A percentile compares a stretch with the other conserved stretches of the same genome.
Evolutionary conservation across 148 eudicot genomes (phyloP).

Genomic region (Camellia granthamiana): DNA sequence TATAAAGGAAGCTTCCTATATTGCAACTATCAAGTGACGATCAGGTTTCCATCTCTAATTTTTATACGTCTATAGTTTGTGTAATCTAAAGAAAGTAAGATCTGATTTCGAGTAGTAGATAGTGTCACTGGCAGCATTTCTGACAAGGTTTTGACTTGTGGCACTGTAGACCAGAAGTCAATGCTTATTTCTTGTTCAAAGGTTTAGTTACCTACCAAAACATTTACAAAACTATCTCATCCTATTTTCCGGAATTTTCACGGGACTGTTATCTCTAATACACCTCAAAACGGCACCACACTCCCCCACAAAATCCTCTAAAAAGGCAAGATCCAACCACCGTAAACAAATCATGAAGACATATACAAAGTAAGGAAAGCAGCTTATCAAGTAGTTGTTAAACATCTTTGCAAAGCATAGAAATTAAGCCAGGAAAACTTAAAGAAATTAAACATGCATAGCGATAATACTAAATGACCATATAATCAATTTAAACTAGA

Average conservation of each 20-base stretch:
- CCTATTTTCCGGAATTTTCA: neutral
- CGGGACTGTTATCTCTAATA: neutral
- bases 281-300: neutral
- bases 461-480: slow-evolving; percentile 5
- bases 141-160: neutral
- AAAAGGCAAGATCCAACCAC: neutral
- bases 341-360: too few species aligned
- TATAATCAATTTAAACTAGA: neutral
- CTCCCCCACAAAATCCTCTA: neutral
- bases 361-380: neutral
- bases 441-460: slow-evolving; percentile 4
- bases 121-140: neutral
- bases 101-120: neutral
- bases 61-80: neutral
- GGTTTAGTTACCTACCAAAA: too few species aligned
- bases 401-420: neutral
- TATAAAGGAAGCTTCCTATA: too few species aligned
- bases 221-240: neutral
- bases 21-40: neutral
- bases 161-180: neutral
- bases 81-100: neutral
- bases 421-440: neutral
- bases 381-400: neutral
- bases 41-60: neutral
- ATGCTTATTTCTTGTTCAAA: neutral